phyloP scores from a whole-genome alignment of 108 stramenopile species.

The Nannochloropsis granulata region DNA sequence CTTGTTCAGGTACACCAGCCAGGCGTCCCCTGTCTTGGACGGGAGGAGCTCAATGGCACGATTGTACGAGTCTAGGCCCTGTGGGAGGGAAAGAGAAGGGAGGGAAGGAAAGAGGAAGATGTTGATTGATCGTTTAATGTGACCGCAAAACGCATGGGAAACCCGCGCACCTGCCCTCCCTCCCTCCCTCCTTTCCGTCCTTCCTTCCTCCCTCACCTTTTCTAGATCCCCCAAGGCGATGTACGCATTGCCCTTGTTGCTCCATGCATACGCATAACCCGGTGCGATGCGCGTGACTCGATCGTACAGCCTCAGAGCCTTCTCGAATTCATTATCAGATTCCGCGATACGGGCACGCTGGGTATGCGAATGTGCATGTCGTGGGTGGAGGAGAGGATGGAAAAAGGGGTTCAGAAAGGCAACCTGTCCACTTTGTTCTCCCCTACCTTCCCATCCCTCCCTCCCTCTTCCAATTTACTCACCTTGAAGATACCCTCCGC shows the following conservation, averaged over 20 bases:
- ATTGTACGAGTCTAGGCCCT: neutral
- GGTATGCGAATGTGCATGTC: neutral
- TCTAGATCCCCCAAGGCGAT: conserved; percentile 14
- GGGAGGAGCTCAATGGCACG: neutral
- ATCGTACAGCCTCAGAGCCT: neutral
- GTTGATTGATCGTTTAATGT: neutral
- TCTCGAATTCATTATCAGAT: neutral
- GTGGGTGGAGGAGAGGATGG: too few relatives aligned
- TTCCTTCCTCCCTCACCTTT: conserved; percentile 1
- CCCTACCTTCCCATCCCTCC: too few relatives aligned
- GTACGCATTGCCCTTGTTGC: conserved; percentile 20
- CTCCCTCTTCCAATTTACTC: neutral
- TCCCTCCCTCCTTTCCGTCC: conserved; percentile 2
- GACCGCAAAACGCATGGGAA: neutral
- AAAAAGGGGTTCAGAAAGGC: too few relatives aligned
- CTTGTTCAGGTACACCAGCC: neutral
- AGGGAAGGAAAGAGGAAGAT: neutral
- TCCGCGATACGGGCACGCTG: neutral
- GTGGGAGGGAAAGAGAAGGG: neutral
- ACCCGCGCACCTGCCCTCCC: neutral
- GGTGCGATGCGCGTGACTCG: conserved; percentile 13
- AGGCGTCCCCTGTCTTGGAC: neutral
- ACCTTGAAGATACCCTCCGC: neutral
- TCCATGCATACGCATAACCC: conserved; percentile 28
- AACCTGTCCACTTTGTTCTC: too few relatives aligned